Evolutionary conservation across 371 early-diverging fungal species (phyloP).

Genomic region (Capniomyces stellatus): DNA sequence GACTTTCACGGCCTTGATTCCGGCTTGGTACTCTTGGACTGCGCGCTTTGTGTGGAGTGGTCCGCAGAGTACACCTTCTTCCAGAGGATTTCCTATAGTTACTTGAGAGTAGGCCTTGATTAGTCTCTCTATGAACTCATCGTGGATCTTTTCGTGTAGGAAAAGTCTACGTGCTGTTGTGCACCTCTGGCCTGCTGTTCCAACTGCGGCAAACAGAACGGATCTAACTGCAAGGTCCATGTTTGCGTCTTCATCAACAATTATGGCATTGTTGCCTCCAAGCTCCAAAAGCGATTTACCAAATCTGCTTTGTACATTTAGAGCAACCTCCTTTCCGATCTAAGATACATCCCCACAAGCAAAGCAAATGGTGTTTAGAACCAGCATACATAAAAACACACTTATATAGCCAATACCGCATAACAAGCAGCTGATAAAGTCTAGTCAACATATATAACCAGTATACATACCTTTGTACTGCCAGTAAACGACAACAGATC

Average conservation of each 20-base stretch:
- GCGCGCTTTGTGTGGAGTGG: conserved; percentile 81
- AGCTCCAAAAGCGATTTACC: conserved; percentile 77
- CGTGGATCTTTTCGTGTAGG: conserved; percentile 82
- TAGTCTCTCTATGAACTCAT: conserved; percentile 56
- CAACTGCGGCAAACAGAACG: conserved; percentile 88
- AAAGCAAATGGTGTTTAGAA: too few species aligned
- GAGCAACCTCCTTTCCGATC: conserved; percentile 57
- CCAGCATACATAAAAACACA: too few species aligned
- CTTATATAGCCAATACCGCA: too few species aligned
- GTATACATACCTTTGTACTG: conserved; percentile 55
- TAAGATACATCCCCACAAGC: too few species aligned
- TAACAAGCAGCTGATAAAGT: too few species aligned
- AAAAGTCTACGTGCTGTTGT: conserved; percentile 88
- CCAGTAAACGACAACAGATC: conserved; percentile 82
- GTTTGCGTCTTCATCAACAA: conserved; percentile 87
- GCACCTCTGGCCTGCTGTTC: conserved; percentile 93
- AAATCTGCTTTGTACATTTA: conserved; percentile 69
- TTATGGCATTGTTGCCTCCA: conserved; percentile 93
- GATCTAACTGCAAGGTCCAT: conserved; percentile 77
- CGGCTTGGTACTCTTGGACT: conserved; percentile 52
- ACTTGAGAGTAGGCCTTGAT: conserved; percentile 75
- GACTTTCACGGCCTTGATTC: conserved; percentile 50
- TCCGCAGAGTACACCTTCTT: conserved; percentile 71
- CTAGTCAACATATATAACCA: too few species aligned
- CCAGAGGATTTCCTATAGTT: conserved; percentile 77